These are phyloP conservation scores for Microsporum canis DNA, from an alignment of 2,329 filamentous ascomycete species.

Conservation along the genomic window DNA sequence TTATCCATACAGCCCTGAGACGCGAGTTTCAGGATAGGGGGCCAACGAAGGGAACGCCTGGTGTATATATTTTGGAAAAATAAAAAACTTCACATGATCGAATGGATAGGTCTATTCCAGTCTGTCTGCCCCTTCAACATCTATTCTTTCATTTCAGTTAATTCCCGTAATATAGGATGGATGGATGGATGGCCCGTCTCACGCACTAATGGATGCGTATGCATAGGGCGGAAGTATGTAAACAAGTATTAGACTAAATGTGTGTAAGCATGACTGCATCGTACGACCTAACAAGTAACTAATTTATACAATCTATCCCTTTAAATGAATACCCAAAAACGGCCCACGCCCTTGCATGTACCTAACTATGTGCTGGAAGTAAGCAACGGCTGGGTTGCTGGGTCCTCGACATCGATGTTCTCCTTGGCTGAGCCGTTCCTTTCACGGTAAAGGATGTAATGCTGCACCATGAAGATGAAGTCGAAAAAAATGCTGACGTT, in stretches of 20 bases:
- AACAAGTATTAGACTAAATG: no score
- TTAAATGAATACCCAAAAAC: background rate
- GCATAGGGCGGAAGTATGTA: background rate
- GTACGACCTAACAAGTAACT: background rate
- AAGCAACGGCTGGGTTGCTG: background rate
- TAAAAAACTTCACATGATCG: no score
- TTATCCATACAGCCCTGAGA: background rate
- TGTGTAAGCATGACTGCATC: background rate
- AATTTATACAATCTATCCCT: no score
- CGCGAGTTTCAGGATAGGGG: background rate
- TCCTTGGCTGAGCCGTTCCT: slow-evolving; percentile 4
- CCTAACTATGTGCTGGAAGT: background rate
- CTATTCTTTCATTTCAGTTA: no score
- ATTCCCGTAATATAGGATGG: background rate
- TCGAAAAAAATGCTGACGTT: slow-evolving; percentile 84
- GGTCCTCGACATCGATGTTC: background rate
- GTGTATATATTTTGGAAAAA: background rate
- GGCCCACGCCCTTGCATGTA: background rate
- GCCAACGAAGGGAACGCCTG: background rate
- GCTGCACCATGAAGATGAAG: slow-evolving; percentile 72
- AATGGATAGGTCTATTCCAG: no score
- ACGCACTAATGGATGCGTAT: background rate
- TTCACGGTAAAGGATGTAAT: slow-evolving; percentile 64
- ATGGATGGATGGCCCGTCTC: background rate
- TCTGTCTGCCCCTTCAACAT: no score